Conservation (phyloP, 2,329 filamentous ascomycete species). For the Hypoxylon sp. region DNA sequence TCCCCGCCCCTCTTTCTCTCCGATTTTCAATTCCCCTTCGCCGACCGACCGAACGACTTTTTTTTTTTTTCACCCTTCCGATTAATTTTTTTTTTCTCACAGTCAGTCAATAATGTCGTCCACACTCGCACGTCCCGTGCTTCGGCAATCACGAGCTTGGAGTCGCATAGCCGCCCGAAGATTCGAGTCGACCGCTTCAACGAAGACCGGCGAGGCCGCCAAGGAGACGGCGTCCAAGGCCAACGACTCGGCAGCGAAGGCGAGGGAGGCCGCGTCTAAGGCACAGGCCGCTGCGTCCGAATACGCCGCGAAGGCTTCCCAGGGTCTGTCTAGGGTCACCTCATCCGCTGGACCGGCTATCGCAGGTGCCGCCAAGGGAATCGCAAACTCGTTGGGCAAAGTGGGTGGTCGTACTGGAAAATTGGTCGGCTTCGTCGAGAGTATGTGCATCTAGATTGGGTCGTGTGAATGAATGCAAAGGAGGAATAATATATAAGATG, state of each 20-base stretch:
- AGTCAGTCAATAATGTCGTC: constrained; percentile 42
- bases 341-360: constrained; percentile 82
- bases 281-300: constrained; percentile 56
- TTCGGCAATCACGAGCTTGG: constrained; percentile 50
- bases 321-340: constrained; percentile 84
- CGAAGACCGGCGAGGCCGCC: constrained; percentile 56
- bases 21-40: constrained; percentile 32
- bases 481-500: not conserved
- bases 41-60: constrained; percentile 17
- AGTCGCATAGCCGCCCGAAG: constrained; percentile 59
- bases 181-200: constrained; percentile 66
- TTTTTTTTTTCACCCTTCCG: constrained; percentile 14
- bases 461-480: not conserved
- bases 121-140: constrained; percentile 45
- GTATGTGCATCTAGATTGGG: constrained; percentile 64
- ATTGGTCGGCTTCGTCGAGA: constrained; percentile 81
- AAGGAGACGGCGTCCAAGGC: constrained; percentile 37
- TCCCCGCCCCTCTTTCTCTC: constrained; percentile 14
- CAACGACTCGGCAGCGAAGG: too few species aligned
- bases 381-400: constrained; percentile 73
- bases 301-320: constrained; percentile 71
- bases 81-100: constrained; percentile 2
- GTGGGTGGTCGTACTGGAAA: constrained; percentile 85
- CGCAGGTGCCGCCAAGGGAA: constrained; percentile 73
- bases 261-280: constrained; percentile 51